Percentiles rank a stretch among this genome's conserved stretches.
Conservation (phyloP, 495 filamentous ascomycete species). For the Trichodelitschia bisporula region DNA sequence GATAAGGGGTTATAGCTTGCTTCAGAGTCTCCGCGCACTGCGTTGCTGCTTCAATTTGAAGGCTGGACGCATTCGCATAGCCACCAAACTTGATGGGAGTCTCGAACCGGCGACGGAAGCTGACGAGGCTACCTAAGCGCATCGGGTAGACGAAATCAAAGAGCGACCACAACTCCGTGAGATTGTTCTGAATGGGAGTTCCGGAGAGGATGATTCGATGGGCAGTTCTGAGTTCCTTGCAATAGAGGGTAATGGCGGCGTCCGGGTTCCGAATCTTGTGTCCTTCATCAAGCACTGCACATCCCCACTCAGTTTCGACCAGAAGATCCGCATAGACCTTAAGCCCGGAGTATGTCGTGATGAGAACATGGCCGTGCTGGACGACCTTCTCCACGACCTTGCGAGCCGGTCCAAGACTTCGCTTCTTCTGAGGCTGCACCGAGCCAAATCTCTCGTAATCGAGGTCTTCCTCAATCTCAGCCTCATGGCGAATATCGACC, state of each 20-base stretch:
- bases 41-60: conserved; percentile 76
- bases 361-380: conserved; percentile 71
- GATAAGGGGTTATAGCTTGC: conserved; percentile 72
- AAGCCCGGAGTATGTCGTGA: conserved; percentile 85
- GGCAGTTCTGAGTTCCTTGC: conserved; percentile 68
- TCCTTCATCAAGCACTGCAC: conserved; percentile 86
- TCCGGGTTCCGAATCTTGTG: conserved; percentile 96
- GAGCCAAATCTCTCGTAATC: conserved; percentile 28
- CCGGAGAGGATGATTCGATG: conserved; percentile 87
- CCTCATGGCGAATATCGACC: conserved; percentile 53
- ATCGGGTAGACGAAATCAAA: conserved; percentile 95
- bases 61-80: conserved; percentile 77
- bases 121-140: conserved; percentile 74
- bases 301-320: conserved; percentile 66
- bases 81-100: conserved; percentile 77
- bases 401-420: too few species aligned
- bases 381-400: conserved; percentile 61
- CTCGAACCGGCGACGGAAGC: conserved; percentile 74
- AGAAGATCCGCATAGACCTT: conserved; percentile 64
- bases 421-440: too few species aligned
- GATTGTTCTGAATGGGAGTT: conserved; percentile 93
- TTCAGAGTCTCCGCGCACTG: conserved; percentile 79
- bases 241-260: conserved; percentile 70
- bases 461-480: conserved; percentile 42
- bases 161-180: conserved; percentile 87